These are phyloP conservation scores for Elsinoe perseae DNA, from an alignment of 2,329 filamentous ascomycete genomes.

Conservation along the genomic window DNA sequence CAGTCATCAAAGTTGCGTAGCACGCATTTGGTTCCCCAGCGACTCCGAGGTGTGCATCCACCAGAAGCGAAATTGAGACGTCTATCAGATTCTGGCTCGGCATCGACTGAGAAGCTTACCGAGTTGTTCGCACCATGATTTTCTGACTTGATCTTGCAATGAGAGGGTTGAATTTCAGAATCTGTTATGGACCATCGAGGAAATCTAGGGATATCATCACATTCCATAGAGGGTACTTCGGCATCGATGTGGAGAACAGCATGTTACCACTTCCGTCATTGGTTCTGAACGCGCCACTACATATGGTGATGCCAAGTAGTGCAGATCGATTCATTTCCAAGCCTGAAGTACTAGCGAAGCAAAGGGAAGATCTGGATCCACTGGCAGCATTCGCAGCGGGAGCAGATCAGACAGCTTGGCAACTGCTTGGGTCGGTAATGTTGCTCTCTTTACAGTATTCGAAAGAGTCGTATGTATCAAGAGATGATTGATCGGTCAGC, in stretches of 20 bases:
- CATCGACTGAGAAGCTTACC: neutral
- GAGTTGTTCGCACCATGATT: neutral
- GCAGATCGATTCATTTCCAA: neutral
- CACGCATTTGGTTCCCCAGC: neutral
- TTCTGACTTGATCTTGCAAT: no score
- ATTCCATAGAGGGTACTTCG: no score
- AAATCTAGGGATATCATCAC: no score
- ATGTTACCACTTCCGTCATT: neutral
- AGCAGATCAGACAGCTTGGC: neutral
- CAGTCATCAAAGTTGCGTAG: neutral
- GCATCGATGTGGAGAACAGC: neutral
- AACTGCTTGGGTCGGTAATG: neutral
- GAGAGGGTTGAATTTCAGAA: no score
- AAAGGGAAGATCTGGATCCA: neutral
- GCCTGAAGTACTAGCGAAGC: neutral
- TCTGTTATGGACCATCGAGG: no score
- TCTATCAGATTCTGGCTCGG: no score
- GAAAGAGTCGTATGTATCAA: neutral
- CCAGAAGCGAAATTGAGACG: neutral
- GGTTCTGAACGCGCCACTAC: neutral
- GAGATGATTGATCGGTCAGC: neutral
- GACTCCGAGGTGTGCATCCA: neutral
- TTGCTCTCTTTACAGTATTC: neutral
- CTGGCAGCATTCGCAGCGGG: neutral
- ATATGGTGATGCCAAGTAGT: neutral